Conservation (phyloP, 2,329 filamentous ascomycete genomes). For the Atkinsonella texensis region DNA sequence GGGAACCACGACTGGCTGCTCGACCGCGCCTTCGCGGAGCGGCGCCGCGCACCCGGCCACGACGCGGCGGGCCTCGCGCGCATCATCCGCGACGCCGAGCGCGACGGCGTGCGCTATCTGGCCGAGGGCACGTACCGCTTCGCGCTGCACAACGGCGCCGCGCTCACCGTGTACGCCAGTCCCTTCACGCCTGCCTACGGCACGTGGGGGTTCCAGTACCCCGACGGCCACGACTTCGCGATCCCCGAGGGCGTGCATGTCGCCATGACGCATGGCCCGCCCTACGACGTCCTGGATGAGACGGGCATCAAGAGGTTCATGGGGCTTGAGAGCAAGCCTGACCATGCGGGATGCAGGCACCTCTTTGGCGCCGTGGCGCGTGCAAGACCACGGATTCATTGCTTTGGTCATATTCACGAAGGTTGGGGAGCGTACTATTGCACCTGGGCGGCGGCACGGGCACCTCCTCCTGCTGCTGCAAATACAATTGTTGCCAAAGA, state of each 20-base stretch:
- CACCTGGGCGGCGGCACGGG: slow-evolving; percentile 32
- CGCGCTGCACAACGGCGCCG: slow-evolving; percentile 34
- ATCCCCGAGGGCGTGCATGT: slow-evolving; percentile 29
- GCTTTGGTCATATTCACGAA: slow-evolving; percentile 49
- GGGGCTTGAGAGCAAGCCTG: background rate
- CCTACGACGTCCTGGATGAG: slow-evolving; percentile 36
- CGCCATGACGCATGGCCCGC: slow-evolving; percentile 44
- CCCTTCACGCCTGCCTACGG: slow-evolving; percentile 36
- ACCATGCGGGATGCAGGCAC: slow-evolving; percentile 28
- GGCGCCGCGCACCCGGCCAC: slow-evolving; percentile 16
- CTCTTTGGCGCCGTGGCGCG: slow-evolving; percentile 33
- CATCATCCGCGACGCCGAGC: slow-evolving; percentile 26
- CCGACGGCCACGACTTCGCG: slow-evolving; percentile 24
- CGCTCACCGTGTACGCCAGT: slow-evolving; percentile 38
- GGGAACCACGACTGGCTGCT: slow-evolving; percentile 42
- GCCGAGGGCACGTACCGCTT: slow-evolving; percentile 37
- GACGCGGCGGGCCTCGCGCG: slow-evolving; percentile 12
- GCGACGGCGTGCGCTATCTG: slow-evolving; percentile 32
- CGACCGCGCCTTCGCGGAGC: slow-evolving; percentile 16
- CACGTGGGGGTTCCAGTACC: slow-evolving; percentile 39
- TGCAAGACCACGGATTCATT: slow-evolving; percentile 35
- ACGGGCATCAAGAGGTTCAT: slow-evolving; percentile 7
- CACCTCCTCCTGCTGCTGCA: slow-evolving; percentile 7
- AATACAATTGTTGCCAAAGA: background rate
- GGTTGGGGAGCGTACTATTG: slow-evolving; percentile 44